phyloP scores from a whole-genome alignment of 768 basidiomycete genomes.

The Serendipita vermifera region DNA sequence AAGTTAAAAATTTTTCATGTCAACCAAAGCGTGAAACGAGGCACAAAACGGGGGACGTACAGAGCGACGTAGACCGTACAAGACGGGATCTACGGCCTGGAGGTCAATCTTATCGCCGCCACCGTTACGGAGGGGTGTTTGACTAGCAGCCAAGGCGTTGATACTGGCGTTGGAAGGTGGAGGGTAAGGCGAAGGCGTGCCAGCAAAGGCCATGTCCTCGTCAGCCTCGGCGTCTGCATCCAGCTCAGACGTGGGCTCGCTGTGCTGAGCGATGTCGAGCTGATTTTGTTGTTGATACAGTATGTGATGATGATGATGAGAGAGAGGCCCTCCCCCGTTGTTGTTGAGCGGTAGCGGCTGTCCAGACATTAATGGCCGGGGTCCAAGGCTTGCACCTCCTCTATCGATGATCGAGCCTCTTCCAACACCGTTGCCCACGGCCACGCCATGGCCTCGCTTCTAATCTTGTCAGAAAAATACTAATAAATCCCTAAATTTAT shows the following conservation, averaged over 20 bases:
- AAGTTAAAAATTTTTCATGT: background rate
- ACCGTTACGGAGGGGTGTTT: background rate
- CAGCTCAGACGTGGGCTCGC: background rate
- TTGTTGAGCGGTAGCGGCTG: too few species aligned
- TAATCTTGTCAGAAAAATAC: too few species aligned
- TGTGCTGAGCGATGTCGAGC: background rate
- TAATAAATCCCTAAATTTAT: too few species aligned
- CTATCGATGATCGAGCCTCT: too few species aligned
- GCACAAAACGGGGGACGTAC: constrained; percentile 14
- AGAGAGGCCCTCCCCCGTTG: too few species aligned
- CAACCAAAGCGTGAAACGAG: constrained; percentile 6
- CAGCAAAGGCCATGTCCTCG: background rate
- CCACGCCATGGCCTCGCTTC: too few species aligned
- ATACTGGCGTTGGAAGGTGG: background rate
- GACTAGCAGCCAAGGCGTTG: background rate
- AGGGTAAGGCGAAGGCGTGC: background rate
- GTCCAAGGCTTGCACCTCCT: too few species aligned
- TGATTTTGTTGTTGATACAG: too few species aligned
- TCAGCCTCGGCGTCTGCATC: background rate
- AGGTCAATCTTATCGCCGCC: constrained; percentile 15
- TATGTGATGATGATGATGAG: too few species aligned
- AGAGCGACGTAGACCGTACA: constrained; percentile 22
- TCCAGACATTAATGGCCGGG: too few species aligned
- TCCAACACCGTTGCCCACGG: too few species aligned
- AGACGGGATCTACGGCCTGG: constrained; percentile 16